A percentile compares a stretch with the other conserved stretches of the same genome.
These are phyloP conservation scores for Apiotrichum laibachii DNA, from an alignment of 1,284 basidiomycete species.

Conservation along the genomic window DNA sequence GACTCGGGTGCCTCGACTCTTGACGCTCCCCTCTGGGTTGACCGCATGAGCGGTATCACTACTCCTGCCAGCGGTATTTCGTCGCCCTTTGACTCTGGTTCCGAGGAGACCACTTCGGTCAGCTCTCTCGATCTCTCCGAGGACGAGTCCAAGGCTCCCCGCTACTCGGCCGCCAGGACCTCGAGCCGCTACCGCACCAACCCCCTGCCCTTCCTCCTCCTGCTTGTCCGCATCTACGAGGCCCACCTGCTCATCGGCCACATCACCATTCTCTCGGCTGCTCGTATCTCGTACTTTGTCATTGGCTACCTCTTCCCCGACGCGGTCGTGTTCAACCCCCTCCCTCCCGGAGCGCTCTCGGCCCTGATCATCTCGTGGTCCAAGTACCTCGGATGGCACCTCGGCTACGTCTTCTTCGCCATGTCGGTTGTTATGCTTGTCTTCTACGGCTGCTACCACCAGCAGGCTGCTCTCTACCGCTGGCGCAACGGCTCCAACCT, in stretches of 20 bases:
- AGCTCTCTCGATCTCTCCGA: conserved; percentile 18
- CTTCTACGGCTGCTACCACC: conserved; percentile 41
- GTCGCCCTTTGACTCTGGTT: conserved; percentile 8
- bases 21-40: conserved; percentile 1
- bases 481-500: conserved; percentile 27
- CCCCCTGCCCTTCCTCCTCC: conserved; percentile 18
- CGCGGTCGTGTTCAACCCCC: not conserved
- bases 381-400: conserved; percentile 11
- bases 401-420: conserved; percentile 25
- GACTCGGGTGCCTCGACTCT: not conserved
- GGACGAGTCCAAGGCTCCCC: conserved; percentile 15
- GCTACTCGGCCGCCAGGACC: not conserved
- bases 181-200: not conserved
- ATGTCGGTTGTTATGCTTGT: conserved; percentile 31
- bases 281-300: conserved; percentile 12
- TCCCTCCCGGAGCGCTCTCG: conserved; percentile 2
- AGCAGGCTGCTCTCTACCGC: conserved; percentile 27
- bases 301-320: not conserved
- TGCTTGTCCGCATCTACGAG: conserved; percentile 34
- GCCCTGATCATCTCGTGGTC: conserved; percentile 5
- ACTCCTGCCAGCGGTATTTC: conserved; percentile 18
- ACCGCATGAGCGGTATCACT: conserved; percentile 2
- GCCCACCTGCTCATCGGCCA: conserved; percentile 43
- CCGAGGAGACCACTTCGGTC: conserved; percentile 19
- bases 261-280: conserved; percentile 25